Conservation (phyloP, 2,329 filamentous ascomycete genomes). For the Penicillium fuscoglaucum region DNA sequence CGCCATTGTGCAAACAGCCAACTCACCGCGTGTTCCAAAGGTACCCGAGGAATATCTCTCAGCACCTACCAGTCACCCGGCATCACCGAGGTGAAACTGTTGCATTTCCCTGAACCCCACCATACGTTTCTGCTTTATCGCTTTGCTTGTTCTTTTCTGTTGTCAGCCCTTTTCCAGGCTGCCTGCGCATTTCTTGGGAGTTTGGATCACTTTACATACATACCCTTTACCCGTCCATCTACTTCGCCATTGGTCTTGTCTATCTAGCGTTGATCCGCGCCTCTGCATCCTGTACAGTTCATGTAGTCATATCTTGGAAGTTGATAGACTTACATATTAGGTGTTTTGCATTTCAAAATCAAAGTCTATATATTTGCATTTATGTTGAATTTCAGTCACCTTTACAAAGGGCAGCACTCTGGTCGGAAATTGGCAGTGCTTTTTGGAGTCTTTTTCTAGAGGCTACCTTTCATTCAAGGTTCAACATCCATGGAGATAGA, state of each 20-base stretch:
- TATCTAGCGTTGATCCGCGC: constrained; percentile 3
- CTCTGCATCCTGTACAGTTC: constrained; percentile 6
- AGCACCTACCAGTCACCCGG: constrained; percentile 38
- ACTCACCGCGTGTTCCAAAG: constrained; percentile 48
- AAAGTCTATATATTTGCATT: neutral
- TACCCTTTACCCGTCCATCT: constrained; percentile 15
- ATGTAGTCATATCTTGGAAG: neutral
- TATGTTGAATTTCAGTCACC: neutral
- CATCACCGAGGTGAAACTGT: constrained; percentile 32
- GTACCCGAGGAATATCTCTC: constrained; percentile 50
- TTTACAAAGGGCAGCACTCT: neutral
- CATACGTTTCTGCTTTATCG: neutral
- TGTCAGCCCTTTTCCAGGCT: constrained; percentile 8
- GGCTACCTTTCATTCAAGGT: neutral
- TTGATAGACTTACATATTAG: constrained; percentile 2
- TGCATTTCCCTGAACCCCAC: neutral
- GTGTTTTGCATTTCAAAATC: neutral
- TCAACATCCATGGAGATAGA: neutral
- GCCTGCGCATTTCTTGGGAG: constrained; percentile 23
- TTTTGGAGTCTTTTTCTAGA: neutral
- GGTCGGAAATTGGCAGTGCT: neutral
- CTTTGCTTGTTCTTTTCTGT: constrained; percentile 7
- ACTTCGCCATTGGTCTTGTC: constrained; percentile 6
- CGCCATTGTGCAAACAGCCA: constrained; percentile 39
- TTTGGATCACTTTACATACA: constrained; percentile 18